These are phyloP conservation scores for Cardiospermum halicacabum DNA, from an alignment of 345 rosid species.

Conservation along the genomic window DNA sequence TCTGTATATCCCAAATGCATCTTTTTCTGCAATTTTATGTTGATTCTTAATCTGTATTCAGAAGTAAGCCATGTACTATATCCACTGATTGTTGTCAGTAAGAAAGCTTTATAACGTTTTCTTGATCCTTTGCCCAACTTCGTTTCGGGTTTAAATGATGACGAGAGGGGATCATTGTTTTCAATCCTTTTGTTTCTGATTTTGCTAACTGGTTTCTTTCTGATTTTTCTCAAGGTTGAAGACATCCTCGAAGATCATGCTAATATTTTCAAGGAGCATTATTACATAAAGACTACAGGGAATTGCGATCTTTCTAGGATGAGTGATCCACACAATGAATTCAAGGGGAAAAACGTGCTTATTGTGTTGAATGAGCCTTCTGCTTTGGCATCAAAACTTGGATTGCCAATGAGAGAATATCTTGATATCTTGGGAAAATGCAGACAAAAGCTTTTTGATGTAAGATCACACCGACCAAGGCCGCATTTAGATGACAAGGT, in stretches of 20 bases:
- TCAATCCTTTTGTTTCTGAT: slow-evolving; percentile 3
- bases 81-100: no score
- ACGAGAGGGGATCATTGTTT: not conserved
- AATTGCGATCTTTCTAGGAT: slow-evolving; percentile 82
- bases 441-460: slow-evolving; percentile 64
- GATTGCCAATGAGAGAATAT: slow-evolving; percentile 52
- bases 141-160: no score
- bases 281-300: slow-evolving; percentile 67
- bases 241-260: slow-evolving; percentile 71
- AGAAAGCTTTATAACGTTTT: no score
- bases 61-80: no score
- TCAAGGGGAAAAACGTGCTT: slow-evolving; percentile 72
- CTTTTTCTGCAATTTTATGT: no score
- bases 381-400: slow-evolving; percentile 60
- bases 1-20: no score
- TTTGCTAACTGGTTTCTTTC: slow-evolving; percentile 3
- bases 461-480: slow-evolving; percentile 62
- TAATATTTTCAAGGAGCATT: slow-evolving; percentile 69
- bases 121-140: no score
- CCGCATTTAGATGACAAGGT: slow-evolving; percentile 98
- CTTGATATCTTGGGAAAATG: slow-evolving; percentile 72
- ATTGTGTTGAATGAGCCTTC: slow-evolving; percentile 64
- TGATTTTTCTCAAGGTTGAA: slow-evolving; percentile 58
- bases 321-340: slow-evolving; percentile 90
- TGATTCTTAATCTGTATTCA: no score